Conservation (phyloP, 2,329 filamentous ascomycete species). For the Ceratocystis cubensis region DNA sequence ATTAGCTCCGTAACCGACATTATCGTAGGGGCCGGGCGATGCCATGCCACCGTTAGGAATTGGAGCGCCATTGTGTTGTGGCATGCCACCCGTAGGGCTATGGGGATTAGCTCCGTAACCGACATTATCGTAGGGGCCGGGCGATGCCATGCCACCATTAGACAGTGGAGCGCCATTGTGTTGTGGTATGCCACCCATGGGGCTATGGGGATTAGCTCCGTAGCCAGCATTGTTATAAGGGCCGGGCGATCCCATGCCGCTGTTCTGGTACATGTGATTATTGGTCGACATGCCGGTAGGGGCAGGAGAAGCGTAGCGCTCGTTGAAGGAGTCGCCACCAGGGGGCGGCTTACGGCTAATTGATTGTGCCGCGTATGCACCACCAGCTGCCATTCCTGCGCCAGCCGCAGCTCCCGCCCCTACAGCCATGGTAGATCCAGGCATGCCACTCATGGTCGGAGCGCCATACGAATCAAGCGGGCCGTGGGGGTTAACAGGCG, state of each 20-base stretch:
- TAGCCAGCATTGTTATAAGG: not conserved
- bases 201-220: not conserved
- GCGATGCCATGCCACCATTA: conserved; percentile 12
- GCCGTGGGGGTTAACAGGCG: conserved; percentile 20
- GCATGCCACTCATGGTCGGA: conserved; percentile 26
- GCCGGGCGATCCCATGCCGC: conserved; percentile 10
- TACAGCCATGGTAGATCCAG: conserved; percentile 21
- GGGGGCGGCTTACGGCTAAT: not conserved
- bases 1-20: not conserved
- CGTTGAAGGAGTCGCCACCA: conserved; percentile 11
- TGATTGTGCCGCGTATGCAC: not conserved
- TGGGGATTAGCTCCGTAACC: not conserved
- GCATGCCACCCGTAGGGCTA: not conserved
- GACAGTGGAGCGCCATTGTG: not conserved
- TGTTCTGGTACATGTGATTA: conserved; percentile 16
- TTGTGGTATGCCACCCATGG: not conserved
- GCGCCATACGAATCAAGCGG: conserved; percentile 25
- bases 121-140: not conserved
- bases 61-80: not conserved
- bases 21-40: conserved; percentile 4
- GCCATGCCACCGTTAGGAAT: conserved; percentile 5
- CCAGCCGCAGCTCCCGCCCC: conserved; percentile 17
- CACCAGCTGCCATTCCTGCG: not conserved
- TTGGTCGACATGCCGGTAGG: not conserved
- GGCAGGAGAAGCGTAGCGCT: conserved; percentile 5